Evolutionary conservation across 2,329 filamentous ascomycete species (phyloP).

Genomic region (Phyllosticta citrichinensis): DNA sequence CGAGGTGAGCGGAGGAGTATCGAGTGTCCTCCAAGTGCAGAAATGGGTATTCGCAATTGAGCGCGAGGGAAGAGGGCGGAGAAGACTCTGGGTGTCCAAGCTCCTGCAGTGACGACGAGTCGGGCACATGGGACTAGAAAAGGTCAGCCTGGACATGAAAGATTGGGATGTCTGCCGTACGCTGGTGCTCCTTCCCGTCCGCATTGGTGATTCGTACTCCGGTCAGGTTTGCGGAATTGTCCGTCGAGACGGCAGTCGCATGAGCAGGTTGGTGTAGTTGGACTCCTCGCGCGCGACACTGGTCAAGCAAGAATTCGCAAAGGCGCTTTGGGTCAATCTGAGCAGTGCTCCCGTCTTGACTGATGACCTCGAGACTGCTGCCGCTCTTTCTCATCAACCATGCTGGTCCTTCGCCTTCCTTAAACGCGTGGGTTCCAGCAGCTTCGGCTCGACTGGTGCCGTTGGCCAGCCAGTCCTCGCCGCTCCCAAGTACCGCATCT

Average conservation of each 20-base stretch:
- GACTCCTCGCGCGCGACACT: constrained; percentile 51
- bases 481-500: constrained; percentile 33
- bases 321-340: constrained; percentile 61
- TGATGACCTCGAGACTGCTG: constrained; percentile 51
- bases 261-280: constrained; percentile 54
- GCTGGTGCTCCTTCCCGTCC: constrained; percentile 36
- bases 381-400: constrained; percentile 51
- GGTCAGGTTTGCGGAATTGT: constrained; percentile 41
- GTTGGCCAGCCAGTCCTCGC: constrained; percentile 57
- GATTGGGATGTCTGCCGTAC: constrained; percentile 12
- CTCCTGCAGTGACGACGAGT: constrained; percentile 57
- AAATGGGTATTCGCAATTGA: constrained; percentile 44
- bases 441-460: constrained; percentile 52
- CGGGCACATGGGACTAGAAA: constrained; percentile 49
- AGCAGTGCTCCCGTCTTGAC: constrained; percentile 49
- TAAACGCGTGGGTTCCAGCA: constrained; percentile 27
- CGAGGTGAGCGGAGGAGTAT: constrained; percentile 54
- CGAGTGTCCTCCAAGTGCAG: constrained; percentile 60
- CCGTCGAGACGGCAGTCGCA: constrained; percentile 43
- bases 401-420: constrained; percentile 32
- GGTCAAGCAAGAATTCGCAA: constrained; percentile 53
- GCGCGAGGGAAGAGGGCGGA: constrained; percentile 51
- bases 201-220: constrained; percentile 42
- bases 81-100: constrained; percentile 63
- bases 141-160: constrained; percentile 11